Evolutionary conservation across 257 asterid genomes (phyloP), one percentile per base, ranked within the genome.

Genomic region (Anisodus acutangulus): DNA sequence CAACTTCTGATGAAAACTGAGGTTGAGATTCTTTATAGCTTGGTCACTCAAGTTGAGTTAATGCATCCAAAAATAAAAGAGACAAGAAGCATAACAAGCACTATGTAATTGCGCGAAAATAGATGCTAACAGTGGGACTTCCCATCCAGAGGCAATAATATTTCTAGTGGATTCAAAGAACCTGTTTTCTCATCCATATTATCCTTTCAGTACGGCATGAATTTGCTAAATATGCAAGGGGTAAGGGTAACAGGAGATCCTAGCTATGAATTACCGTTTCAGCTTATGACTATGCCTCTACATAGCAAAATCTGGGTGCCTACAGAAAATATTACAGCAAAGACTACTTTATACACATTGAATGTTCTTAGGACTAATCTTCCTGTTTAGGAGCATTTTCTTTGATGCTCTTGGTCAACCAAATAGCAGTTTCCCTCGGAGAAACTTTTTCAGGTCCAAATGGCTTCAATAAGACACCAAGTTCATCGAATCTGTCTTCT

Each of bases 341-440:
- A 35, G 83, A 80, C 39, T 83, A 78, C 84, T 35, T 54, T 85
- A 83, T 69, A 85, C 79, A 81, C 86, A 59, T 53, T 41, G 85
- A 60, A 63, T 85, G 54, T 19, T 51, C 78, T 26, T 47, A 82
- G 43, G n/a, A 81, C 22, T 83, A 87, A 59, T 89, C 90, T 71
- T 91, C 98, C 19, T 90, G 91, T 79, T 88, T 90, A 54, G 87
- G 81, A 12, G 92, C 87, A 79, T 91, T 95, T 87, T 90, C 97
- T 86, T 93, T 95, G 89, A 95, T 89, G 89, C 95, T 93, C 92
- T 95, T 95, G 58, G 97, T 82, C 92, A 94, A 82, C 98, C 98
- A 93, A 84, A 94, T 94, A 22, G 98, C 97, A 70, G 98, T 94
- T 94, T 94, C 98, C 90, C 97, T 90, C 3, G 98, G 97, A 81